Base-by-base conservation (phyloP, 108 stramenopile genomes). In the Fragilaria crotonensis region DNA sequence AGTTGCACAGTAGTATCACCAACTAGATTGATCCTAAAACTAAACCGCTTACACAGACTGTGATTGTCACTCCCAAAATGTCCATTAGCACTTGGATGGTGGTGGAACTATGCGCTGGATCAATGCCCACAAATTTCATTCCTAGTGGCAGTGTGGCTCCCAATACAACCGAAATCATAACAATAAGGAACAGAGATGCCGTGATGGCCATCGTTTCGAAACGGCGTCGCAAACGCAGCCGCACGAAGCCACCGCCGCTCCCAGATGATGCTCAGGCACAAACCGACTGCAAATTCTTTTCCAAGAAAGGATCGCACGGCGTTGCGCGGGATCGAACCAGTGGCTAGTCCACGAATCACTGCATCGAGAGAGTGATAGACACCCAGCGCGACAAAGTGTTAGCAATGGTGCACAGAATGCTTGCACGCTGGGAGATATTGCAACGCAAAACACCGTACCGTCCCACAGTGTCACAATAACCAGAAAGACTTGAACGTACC, bases 31-130 rank as follows among this genome's bases (percentile, higher is more conserved):
- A 73, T 41, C 64, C 56, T 49, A 77, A 21, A 20, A 77, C 69
- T 9, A 68, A 59, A 19, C 70, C 51, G 49, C 78, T 79, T 21
- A 79, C 71, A 48, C 58, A 30, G 4, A 90, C 87, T 19, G 89
- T 90, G 17, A 95, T 76, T 1, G 84, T 41, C 2, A 95, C 94
- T 9, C 94, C 94, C 27, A 84, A 57, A 64, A 95, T 95, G 66
- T 95, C 94, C 94, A 95, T 95, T 25, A 93, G 54, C 1, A 95
- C 94, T 56, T 95, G 94, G 60, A 95, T 91, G 29, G 88, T 81
- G 5, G 94, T 95, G 33, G 73, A 78, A 21, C 79, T 77, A 64
- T 95, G 90, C 27, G 91, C 94, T 36, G 94, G 90, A 62, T 95
- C 94, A 50, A 95, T 73, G 18, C 87, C 88, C 30, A 83, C 29